Conservation (phyloP, 2,329 filamentous ascomycete species). For the Pseudogymnoascus sp. region DNA sequence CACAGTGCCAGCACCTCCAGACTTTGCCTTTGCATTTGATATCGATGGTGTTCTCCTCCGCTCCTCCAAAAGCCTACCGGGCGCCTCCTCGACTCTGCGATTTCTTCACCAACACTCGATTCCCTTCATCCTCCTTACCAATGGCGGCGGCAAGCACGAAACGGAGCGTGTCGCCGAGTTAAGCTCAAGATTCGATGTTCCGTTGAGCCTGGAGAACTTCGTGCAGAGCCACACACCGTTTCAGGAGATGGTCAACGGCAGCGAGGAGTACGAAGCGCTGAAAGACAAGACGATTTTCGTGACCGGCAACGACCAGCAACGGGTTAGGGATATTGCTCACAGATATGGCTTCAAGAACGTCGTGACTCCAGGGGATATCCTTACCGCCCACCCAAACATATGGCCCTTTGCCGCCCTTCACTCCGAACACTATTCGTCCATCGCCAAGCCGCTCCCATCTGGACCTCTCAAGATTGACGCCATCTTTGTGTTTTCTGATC, state of each 20-base stretch:
- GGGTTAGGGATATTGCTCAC: background rate
- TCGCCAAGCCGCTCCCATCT: slow-evolving; percentile 49
- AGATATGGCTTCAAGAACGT: slow-evolving; percentile 72
- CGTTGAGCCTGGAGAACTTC: slow-evolving; percentile 60
- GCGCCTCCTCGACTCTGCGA: slow-evolving; percentile 64
- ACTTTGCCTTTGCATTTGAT: slow-evolving; percentile 13
- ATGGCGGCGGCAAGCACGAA: slow-evolving; percentile 85
- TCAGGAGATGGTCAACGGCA: slow-evolving; percentile 56
- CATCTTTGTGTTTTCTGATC: slow-evolving; percentile 91
- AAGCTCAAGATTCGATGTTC: slow-evolving; percentile 54
- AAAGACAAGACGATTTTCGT: slow-evolving; percentile 63
- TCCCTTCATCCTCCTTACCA: slow-evolving; percentile 91
- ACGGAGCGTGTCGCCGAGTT: slow-evolving; percentile 63
- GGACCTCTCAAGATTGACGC: slow-evolving; percentile 70
- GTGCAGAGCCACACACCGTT: slow-evolving; percentile 91
- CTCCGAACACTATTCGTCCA: slow-evolving; percentile 49
- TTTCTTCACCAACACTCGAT: slow-evolving; percentile 68
- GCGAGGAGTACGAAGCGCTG: slow-evolving; percentile 42
- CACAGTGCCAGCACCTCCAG: background rate
- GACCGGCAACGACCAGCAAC: slow-evolving; percentile 58
- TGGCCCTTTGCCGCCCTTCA: slow-evolving; percentile 76
- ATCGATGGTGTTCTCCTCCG: slow-evolving; percentile 94
- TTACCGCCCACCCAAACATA: slow-evolving; percentile 62
- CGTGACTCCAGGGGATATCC: slow-evolving; percentile 77
- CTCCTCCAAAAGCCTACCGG: slow-evolving; percentile 67